Base-by-base conservation (phyloP, 352 stramenopile species). In the Pythium biforme region DNA sequence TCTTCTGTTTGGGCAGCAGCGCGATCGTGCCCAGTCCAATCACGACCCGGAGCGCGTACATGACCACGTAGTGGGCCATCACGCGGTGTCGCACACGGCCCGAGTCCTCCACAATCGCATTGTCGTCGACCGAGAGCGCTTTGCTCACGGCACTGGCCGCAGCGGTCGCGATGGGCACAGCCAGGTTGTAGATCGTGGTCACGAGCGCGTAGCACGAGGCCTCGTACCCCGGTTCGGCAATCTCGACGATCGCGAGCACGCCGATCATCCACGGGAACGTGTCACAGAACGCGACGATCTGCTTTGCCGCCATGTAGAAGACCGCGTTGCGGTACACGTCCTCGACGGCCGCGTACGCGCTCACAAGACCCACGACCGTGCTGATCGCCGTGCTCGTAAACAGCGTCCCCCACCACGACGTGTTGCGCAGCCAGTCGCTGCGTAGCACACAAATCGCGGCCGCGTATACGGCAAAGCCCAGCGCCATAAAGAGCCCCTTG, bases 121-220 rank as follows among this genome's bases (percentile, higher is more conserved):
- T 31, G 31, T 55, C 49, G 20, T 55, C 29, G 29, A 55, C 22
- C 8, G 49, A 26, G 4, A 55, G n/a, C 14, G 22, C 33, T 3
- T 14, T 19, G 33, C 41, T 51, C 14, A 50, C 41, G 31, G 43
- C 25, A n/a, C 47, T 46, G n/a, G 65, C 45, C 41, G 33, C 37
- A 1, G 55, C 33, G 5, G 33, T 53, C 7, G 49, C 20, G 3
- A 56, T 49, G 3, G 63, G 23, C 19, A 26, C 40, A 10, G 41
- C 55, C 5, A 70, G 25, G n/a, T 62, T 63, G 51, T 39, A 61
- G 29, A 70, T 50, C 4, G 63, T 64, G 22, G 56, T 66, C n/a
- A 65, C 17, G 29, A 70, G 26, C 14, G 43, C 50, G 51, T 64
- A 66, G 27, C 23, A 52, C 43, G 41, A 55, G 40, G 31, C 40